Conservation (phyloP, 23 red algal genomes). For the Gracilaria vermiculophylla region DNA sequence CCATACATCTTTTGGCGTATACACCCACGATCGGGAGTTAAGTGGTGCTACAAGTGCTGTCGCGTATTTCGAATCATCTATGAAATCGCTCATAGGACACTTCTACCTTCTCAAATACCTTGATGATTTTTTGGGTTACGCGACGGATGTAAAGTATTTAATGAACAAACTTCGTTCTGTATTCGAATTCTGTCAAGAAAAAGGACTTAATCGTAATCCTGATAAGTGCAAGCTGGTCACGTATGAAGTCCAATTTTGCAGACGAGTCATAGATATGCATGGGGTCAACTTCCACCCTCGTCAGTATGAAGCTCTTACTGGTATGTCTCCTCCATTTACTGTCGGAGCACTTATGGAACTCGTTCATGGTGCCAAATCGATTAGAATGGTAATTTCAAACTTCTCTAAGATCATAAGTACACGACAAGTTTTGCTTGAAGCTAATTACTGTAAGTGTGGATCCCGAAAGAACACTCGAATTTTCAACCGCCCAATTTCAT, state of each 20-base stretch:
- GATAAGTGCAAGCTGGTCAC: neutral
- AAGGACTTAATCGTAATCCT: neutral
- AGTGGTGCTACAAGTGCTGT: neutral
- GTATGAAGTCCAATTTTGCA: constrained; percentile 2
- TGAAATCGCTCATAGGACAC: neutral
- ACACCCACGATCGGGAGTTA: neutral
- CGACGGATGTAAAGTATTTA: neutral
- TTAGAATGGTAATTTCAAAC: no score
- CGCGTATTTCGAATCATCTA: constrained; percentile 14
- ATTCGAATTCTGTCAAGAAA: neutral
- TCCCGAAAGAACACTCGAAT: no score
- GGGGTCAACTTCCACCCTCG: neutral
- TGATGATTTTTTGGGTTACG: constrained; percentile 22
- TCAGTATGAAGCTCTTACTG: neutral
- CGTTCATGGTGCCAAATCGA: no score
- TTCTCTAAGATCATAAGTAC: no score
- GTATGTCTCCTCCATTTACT: no score
- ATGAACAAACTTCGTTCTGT: neutral
- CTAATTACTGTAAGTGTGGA: no score
- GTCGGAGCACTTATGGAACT: no score
- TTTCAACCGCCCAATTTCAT: no score
- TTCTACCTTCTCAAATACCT: constrained; percentile 4
- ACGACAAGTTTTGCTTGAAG: no score
- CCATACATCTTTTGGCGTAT: neutral
- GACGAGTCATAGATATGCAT: neutral